Base-by-base conservation (phyloP, 768 basidiomycete genomes). In the Trametes cingulata region DNA sequence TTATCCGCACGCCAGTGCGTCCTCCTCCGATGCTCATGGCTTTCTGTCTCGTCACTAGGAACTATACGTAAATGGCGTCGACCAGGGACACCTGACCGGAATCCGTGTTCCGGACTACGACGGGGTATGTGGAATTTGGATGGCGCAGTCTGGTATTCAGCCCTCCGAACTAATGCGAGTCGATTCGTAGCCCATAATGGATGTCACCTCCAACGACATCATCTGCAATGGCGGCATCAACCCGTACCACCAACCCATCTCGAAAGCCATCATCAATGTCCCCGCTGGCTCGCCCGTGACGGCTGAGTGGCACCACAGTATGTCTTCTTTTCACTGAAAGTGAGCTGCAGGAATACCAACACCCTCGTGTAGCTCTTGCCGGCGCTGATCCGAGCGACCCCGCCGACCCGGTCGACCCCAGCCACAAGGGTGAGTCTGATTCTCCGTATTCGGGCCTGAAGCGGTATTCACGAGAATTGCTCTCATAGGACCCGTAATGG, bases 171-270 rank as follows among this genome's bases (percentile, higher is more conserved):
- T 47, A 5, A 49, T 41, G 9, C 40, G 25, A 7, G 36, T 27
- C 22, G 45, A 4, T 12, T 20, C 24, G 56, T 15, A 84, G 82
- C 82, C 83, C 15, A 83, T 86, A 58, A 82, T 70, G 17, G 80
- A 85, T 65, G 82, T 85, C 13, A 82, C 77, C 7, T 82, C 81
- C 0, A 82, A 82, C 70, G 79, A 76, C 52, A 20, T 80, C 46
- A 85, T 84, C 58, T 85, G 84, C 76, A 85, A 85, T 51, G 82
- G 83, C 22, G 83, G 82, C 13, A 81, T 82, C 64, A 84, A 83
- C 67, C 82, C 81, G 1, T 82, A 81, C 68, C 76, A 77, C 50
- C 72, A 74, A 57, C 82, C 81, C 9, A 67, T 82, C 14, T 82
- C 80, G 4, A 69, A 68, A 22, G 71, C 72, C 0, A 67, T 82